Percentiles rank a stretch among this genome's conserved stretches.
Evolutionary conservation across 257 asterid species (phyloP).

Genomic region (Jasminum sambac): DNA sequence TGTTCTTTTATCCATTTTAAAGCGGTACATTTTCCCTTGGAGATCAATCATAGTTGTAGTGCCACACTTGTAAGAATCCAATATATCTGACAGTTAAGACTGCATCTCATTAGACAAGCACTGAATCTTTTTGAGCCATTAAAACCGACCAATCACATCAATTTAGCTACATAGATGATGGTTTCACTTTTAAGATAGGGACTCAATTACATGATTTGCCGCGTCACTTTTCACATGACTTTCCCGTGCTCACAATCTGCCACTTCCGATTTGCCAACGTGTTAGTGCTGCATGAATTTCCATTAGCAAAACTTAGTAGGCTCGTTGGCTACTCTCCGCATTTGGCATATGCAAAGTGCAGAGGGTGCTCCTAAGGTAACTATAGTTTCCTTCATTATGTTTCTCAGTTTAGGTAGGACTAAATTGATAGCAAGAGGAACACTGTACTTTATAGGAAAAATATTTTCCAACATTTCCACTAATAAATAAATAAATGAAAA

Average conservation of each 20-base stretch:
- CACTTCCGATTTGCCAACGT: constrained; percentile 3
- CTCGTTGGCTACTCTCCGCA: background rate
- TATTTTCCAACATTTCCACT: too few species aligned
- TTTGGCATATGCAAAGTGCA: background rate
- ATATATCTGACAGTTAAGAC: background rate
- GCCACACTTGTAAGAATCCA: background rate
- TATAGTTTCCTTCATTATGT: background rate
- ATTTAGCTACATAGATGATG: background rate
- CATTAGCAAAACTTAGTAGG: background rate
- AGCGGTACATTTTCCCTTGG: background rate
- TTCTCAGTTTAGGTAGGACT: background rate
- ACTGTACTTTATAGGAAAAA: background rate
- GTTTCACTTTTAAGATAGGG: background rate
- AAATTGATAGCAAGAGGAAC: background rate
- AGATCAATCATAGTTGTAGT: background rate
- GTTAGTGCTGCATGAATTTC: background rate
- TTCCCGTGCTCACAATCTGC: background rate
- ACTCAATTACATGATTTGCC: background rate
- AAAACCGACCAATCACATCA: background rate
- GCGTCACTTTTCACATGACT: background rate
- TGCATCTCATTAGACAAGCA: background rate
- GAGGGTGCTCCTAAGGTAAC: background rate
- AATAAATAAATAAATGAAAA: too few species aligned
- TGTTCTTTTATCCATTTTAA: background rate
- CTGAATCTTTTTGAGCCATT: background rate